Base-by-base conservation (phyloP, 129 eudicot species). In the Pseudognaphalium luteoalbum region DNA sequence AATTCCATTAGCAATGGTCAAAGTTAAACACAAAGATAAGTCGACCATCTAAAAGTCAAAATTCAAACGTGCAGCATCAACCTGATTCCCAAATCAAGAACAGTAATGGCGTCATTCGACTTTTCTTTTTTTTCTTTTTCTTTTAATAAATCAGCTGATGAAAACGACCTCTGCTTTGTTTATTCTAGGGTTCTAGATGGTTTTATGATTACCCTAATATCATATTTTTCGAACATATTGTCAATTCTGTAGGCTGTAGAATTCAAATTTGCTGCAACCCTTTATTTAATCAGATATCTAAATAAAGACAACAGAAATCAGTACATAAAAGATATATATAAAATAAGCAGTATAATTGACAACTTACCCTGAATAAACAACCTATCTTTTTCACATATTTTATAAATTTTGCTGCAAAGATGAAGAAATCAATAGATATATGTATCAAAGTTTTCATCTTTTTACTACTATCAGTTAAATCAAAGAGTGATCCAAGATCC, bases 401-500 rank as follows among this genome's bases (percentile, higher is more conserved):
- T 11, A 42, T 19, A 17, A 1, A 12, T 33, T 66, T 20, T 20
- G 15, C 32, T 68, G 56, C 56, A 12, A 72, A 11, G 76, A 84
- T 80, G 87, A 68, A 4, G 83, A 34, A 37, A 34, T 7, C 71
- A 63, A 12, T 47, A 14, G 51, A 74, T 21, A 62, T 52, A 30
- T 39, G 47, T 4, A 37, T 68, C 44, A 50, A 62, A 42, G 10
- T 89, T 20, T 51, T 71, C 60, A 60, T 73, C 20, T 17, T 75
- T 20, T 66, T 89, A 20, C 82, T 87, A 34, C 25, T 71, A 15
- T 73, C 81, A 21, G 62, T 60, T 41, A 62, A 29, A 75, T 79
- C 85, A 61, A 29, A 22, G 17, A 86, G 86, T 25, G 91, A 89
- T 9, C 86, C 97, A 35, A 80, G 97, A 78, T 39, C 90, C 11